Conservation (phyloP, 176 grass and related monocot genomes). For the Poa annua region DNA sequence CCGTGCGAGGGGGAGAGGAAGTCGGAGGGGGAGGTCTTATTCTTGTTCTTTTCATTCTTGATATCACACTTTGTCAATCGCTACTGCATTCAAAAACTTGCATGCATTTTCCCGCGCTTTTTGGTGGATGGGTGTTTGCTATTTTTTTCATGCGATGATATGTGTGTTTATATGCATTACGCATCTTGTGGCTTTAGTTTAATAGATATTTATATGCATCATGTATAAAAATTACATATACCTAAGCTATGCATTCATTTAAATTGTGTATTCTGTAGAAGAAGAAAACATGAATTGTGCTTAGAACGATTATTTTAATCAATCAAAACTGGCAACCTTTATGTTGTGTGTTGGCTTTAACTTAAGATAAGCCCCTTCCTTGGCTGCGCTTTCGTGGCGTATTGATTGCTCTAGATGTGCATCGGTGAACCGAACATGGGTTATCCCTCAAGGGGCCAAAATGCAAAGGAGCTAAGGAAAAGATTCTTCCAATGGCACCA, state of each 20-base stretch:
- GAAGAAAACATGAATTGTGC: not conserved
- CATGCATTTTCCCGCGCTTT: not conserved
- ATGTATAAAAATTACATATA: no score
- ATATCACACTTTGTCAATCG: not conserved
- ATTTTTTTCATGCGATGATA: not conserved
- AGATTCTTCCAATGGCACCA: slow-evolving; percentile 45
- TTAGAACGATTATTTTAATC: slow-evolving; percentile 3
- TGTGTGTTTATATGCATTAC: not conserved
- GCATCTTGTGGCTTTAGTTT: not conserved
- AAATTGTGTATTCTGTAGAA: not conserved
- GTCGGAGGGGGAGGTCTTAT: no score
- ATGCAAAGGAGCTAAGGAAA: slow-evolving; percentile 39
- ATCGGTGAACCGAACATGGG: slow-evolving; percentile 29
- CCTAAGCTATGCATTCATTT: no score
- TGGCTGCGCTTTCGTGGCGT: not conserved
- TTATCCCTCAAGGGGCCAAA: slow-evolving; percentile 40
- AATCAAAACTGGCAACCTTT: not conserved
- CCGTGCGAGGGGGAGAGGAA: no score
- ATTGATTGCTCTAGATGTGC: slow-evolving; percentile 10
- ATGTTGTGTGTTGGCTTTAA: slow-evolving; percentile 11
- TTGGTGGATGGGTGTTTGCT: not conserved
- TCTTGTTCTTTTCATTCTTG: not conserved
- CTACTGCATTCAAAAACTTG: not conserved
- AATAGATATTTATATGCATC: not conserved
- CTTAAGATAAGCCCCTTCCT: not conserved